Evolutionary conservation across 768 basidiomycete species (phyloP), one percentile per base, ranked within the genome.

Genomic region (Suillus subluteus): DNA sequence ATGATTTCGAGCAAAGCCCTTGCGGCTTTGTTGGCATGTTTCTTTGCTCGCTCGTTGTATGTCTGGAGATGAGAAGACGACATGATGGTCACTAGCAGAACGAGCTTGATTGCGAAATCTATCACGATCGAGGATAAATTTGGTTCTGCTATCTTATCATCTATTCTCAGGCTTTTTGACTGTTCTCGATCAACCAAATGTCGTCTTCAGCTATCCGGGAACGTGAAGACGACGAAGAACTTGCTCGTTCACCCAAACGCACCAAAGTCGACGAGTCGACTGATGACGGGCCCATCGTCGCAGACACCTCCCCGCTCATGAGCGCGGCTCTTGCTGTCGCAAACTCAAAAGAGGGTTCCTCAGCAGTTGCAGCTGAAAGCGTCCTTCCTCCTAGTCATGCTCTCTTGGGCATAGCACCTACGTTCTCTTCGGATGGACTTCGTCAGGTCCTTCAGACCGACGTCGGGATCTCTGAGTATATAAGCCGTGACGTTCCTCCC

Each of bases 401-500:
- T 58, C 82, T 94, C 18, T 82, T 94, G 6, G 88, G 88, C 65
- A 82, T 88, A 52, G 76, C 82, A 13, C 86, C 88, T 32, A 77
- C 81, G 26, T 81, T 79, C 26, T 79, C 81, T 37, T 81, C 84
- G 40, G 83, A 83, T 64, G 84, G 83, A 35, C 81, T 88, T 68
- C 86, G 87, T 68, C 88, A 89, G 63, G 74, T 88, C 38, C 76
- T 81, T 68, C 95, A 98, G 75, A 82, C 84, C 7, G 90, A 97
- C 74, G 96, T 98, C 40, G 96, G 96, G 2, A 96, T 98, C 50
- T 91, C 92, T 6, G 90, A 94, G 74, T 97, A 96, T 76, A 86
- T 96, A 69, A 86, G 87, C 23, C 82, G 82, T 13, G 87, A 86
- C 66, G 85, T 91, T 30, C 84, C 89, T 4, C 86, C 87, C 73